Percentiles rank a stretch among this genome's conserved stretches.
phyloP scores from a whole-genome alignment of 768 basidiomycete species.

The Dentipellis fragilis region DNA sequence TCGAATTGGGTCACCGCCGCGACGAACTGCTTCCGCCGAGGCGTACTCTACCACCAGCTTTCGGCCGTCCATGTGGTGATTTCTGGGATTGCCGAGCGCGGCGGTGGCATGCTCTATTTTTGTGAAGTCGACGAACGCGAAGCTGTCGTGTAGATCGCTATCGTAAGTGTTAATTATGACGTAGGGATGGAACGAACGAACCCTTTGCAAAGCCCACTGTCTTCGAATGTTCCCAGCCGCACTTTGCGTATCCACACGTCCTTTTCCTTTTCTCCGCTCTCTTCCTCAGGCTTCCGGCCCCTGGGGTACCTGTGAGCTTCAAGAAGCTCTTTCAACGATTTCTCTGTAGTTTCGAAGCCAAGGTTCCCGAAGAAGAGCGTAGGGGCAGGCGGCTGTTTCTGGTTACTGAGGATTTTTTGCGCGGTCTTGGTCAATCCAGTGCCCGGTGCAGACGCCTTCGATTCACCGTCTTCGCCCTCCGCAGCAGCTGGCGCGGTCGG shows the following conservation, averaged over 20 bases:
- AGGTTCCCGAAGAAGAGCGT: conserved; percentile 93
- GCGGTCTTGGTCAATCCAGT: conserved; percentile 51
- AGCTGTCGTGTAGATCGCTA: conserved; percentile 35
- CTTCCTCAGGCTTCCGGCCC: conserved; percentile 16
- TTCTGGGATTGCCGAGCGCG: conserved; percentile 73
- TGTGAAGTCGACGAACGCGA: conserved; percentile 90
- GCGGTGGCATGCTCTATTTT: conserved; percentile 69
- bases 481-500: conserved; percentile 36
- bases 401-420: conserved; percentile 64
- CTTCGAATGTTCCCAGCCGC: conserved; percentile 93
- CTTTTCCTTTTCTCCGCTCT: conserved; percentile 18
- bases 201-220: conserved; percentile 95
- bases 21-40: conserved; percentile 78
- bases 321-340: conserved; percentile 61
- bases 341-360: conserved; percentile 81
- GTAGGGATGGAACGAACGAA: conserved; percentile 25
- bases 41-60: conserved; percentile 84
- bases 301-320: conserved; percentile 48
- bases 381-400: conserved; percentile 76
- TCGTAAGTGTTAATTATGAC: too few species aligned
- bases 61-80: conserved; percentile 76
- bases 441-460: conserved; percentile 24
- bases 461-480: conserved; percentile 8
- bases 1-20: conserved; percentile 42
- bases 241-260: conserved; percentile 68